A percentile compares a stretch with the other conserved stretches of the same genome.
Evolutionary conservation across 2,329 filamentous ascomycete species (phyloP).

Genomic region (Zasmidium citrigriseum): DNA sequence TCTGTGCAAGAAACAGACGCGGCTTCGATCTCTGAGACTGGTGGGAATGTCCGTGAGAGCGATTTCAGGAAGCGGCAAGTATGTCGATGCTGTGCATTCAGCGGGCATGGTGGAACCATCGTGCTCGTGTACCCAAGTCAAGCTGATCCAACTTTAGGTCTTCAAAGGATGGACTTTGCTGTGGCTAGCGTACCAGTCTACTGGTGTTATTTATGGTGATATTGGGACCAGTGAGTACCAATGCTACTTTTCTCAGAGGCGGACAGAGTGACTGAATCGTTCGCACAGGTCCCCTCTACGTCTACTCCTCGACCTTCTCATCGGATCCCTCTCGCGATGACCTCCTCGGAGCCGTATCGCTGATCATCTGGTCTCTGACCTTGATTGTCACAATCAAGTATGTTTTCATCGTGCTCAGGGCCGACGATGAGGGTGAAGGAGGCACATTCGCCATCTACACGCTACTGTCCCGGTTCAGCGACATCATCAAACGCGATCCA

Average conservation of each 20-base stretch:
- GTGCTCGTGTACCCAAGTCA: slow-evolving; percentile 6
- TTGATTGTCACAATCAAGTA: slow-evolving; percentile 72
- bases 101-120: background rate
- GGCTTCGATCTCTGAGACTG: slow-evolving; percentile 4
- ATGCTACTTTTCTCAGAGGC: background rate
- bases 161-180: slow-evolving; percentile 33
- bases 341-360: slow-evolving; percentile 64
- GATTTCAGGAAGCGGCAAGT: slow-evolving; percentile 18
- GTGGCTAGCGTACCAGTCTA: slow-evolving; percentile 64
- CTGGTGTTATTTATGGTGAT: slow-evolving; percentile 69
- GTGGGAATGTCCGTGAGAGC: slow-evolving; percentile 15
- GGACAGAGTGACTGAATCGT: background rate
- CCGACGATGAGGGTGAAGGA: slow-evolving; percentile 70
- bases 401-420: slow-evolving; percentile 62
- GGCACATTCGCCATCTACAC: slow-evolving; percentile 71
- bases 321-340: slow-evolving; percentile 55
- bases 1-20: slow-evolving; percentile 4
- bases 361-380: slow-evolving; percentile 69
- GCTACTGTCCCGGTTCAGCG: slow-evolving; percentile 60
- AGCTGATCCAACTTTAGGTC: slow-evolving; percentile 21
- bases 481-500: slow-evolving; percentile 62
- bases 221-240: slow-evolving; percentile 51
- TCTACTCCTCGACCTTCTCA: slow-evolving; percentile 66
- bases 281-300: slow-evolving; percentile 64
- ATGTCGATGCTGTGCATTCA: slow-evolving; percentile 3